A percentile compares a stretch with the other conserved stretches of the same genome.
phyloP scores from a whole-genome alignment of 2,329 filamentous ascomycete genomes.

The Colletotrichum chrysophilum region DNA sequence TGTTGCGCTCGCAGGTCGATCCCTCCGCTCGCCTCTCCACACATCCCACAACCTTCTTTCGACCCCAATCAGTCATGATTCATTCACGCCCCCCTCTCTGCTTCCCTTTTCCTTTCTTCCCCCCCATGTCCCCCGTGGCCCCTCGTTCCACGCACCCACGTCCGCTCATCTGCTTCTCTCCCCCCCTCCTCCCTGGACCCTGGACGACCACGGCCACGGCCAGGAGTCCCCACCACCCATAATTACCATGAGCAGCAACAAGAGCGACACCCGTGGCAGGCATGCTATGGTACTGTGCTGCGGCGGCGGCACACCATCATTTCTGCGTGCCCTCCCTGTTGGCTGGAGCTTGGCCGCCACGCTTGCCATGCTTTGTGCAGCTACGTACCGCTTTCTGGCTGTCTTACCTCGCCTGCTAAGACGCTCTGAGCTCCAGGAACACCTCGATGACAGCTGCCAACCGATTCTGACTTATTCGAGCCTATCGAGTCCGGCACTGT shows the following conservation, averaged over 20 bases:
- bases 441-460: background rate
- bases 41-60: slow-evolving; percentile 24
- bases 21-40: slow-evolving; percentile 22
- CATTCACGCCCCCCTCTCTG: background rate
- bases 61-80: slow-evolving; percentile 11
- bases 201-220: background rate
- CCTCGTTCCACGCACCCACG: slow-evolving; percentile 5
- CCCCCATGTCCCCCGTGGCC: slow-evolving; percentile 4
- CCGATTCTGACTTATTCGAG: background rate
- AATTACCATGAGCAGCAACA: background rate
- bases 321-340: background rate
- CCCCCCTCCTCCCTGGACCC: slow-evolving; percentile 4
- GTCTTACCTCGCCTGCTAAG: background rate
- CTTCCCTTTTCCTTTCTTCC: background rate
- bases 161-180: slow-evolving; percentile 2
- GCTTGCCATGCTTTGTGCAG: background rate
- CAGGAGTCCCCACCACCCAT: background rate
- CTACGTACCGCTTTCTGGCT: background rate
- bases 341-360: slow-evolving; percentile 8
- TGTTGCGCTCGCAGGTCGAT: slow-evolving; percentile 21
- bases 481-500: background rate
- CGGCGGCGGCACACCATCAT: background rate
- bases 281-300: background rate
- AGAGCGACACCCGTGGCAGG: background rate
- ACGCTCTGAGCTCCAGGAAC: background rate